These are phyloP conservation scores for Crithidia sp. DNA, from an alignment of 208 protist genomes.

Conservation along the genomic window DNA sequence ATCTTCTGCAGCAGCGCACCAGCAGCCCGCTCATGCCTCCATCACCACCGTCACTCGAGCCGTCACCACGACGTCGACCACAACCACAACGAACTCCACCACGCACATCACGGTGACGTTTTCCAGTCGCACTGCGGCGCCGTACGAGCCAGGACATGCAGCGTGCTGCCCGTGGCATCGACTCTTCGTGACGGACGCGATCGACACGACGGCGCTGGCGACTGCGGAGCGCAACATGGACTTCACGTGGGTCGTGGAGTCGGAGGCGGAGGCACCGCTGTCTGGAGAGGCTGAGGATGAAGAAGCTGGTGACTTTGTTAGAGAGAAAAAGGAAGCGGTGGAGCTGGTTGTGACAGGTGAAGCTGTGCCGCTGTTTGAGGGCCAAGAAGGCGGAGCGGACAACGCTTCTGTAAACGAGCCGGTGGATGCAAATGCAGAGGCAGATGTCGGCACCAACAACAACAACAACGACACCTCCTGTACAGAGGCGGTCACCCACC, in stretches of 20 bases:
- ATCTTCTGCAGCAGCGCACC: background rate
- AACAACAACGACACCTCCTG: background rate
- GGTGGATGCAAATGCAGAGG: background rate
- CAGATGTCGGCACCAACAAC: background rate
- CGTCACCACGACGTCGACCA: background rate
- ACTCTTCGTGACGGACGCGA: conserved; percentile 24
- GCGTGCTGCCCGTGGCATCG: conserved; percentile 26
- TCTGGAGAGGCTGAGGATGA: background rate
- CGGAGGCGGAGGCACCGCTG: background rate
- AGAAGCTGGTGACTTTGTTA: background rate
- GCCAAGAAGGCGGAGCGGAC: too few relatives aligned
- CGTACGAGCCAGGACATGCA: conserved; percentile 3
- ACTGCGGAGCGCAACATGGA: conserved; percentile 34
- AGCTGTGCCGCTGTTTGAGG: too few relatives aligned
- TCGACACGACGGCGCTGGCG: conserved; percentile 28
- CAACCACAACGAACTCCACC: background rate
- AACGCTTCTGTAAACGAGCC: too few relatives aligned
- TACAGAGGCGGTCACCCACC: background rate
- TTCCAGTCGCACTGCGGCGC: conserved; percentile 11
- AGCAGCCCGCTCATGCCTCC: background rate
- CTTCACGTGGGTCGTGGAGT: conserved; percentile 23
- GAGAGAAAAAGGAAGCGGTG: background rate
- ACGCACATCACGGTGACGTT: conserved; percentile 33
- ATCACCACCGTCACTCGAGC: conserved; percentile 11
- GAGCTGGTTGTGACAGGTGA: background rate